These are phyloP conservation scores for Powellomyces hirtus DNA, from an alignment of 192 early-diverging fungal species.

Conservation along the genomic window DNA sequence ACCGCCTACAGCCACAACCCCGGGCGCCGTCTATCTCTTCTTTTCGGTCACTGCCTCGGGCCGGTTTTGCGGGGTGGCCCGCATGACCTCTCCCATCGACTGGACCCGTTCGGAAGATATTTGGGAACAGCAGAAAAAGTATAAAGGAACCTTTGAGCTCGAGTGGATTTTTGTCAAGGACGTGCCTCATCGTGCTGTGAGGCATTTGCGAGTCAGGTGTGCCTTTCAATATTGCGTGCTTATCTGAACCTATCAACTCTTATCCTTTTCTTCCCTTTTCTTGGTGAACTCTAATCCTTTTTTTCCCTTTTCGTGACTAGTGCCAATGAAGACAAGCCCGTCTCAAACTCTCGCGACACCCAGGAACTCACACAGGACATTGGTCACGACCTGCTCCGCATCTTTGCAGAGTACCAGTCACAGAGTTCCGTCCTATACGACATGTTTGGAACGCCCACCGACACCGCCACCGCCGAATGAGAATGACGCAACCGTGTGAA, in stretches of 20 bases:
- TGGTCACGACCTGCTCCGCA: conserved; percentile 49
- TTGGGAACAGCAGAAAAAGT: conserved; percentile 39
- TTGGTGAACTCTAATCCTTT: conserved; percentile 1
- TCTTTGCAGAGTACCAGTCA: too few species aligned
- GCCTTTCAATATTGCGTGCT: too few species aligned
- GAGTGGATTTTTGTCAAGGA: conserved; percentile 58
- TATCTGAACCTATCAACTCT: too few species aligned
- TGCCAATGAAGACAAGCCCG: conserved; percentile 55
- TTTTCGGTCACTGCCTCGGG: conserved; percentile 56
- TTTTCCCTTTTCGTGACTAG: conserved; percentile 9
- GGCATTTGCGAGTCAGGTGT: conserved; percentile 42
- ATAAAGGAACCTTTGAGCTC: conserved; percentile 53
- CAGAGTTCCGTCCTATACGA: too few species aligned
- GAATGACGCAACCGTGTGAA: too few species aligned
- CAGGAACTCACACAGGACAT: conserved; percentile 47
- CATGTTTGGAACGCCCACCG: too few species aligned
- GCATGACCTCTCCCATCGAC: conserved; percentile 50
- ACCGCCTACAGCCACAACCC: background rate
- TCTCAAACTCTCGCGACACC: conserved; percentile 61
- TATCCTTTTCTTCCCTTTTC: too few species aligned
- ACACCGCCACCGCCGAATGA: too few species aligned
- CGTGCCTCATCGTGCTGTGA: conserved; percentile 47
- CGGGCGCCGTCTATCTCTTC: conserved; percentile 42
- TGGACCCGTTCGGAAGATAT: conserved; percentile 33
- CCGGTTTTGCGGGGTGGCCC: conserved; percentile 57